phyloP scores from a whole-genome alignment of 805 yeast genomes.

The Candida tammaniensis region DNA sequence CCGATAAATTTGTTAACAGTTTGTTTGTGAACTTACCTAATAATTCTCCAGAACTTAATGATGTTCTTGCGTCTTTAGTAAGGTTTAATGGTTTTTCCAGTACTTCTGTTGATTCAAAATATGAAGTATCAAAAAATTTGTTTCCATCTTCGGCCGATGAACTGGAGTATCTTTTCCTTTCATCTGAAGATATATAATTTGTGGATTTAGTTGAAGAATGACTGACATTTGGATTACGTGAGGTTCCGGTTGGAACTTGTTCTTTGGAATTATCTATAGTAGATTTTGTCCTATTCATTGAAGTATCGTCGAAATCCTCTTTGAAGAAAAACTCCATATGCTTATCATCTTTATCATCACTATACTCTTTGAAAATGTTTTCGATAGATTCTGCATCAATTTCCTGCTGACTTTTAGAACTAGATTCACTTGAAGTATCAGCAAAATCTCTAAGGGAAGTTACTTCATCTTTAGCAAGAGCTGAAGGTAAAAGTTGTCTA shows the following conservation, averaged over 20 bases:
- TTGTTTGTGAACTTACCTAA: slow-evolving; percentile 20
- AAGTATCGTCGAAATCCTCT: slow-evolving; percentile 26
- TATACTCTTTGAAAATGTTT: slow-evolving; percentile 29
- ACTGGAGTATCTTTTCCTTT: background rate
- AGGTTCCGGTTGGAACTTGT: background rate
- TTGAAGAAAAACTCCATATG: slow-evolving; percentile 20
- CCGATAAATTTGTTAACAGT: slow-evolving; percentile 8
- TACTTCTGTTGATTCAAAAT: slow-evolving; percentile 8
- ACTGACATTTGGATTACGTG: too few relatives aligned
- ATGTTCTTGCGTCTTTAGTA: slow-evolving; percentile 2
- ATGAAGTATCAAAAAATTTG: slow-evolving; percentile 7
- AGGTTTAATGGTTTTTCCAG: slow-evolving; percentile 4
- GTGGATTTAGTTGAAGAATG: too few relatives aligned
- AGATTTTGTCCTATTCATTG: slow-evolving; percentile 8
- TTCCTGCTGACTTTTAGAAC: slow-evolving; percentile 7
- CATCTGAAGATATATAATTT: too few relatives aligned
- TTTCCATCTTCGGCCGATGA: slow-evolving; percentile 1
- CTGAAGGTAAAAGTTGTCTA: too few relatives aligned
- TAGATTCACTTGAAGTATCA: slow-evolving; percentile 25
- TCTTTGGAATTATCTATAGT: slow-evolving; percentile 11
- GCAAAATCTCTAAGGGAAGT: slow-evolving; percentile 35
- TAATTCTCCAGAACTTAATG: slow-evolving; percentile 26
- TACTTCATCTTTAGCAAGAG: too few relatives aligned
- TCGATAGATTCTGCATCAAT: slow-evolving; percentile 28
- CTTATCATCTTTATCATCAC: slow-evolving; percentile 4